These are phyloP conservation scores for Parvularia atlantis DNA, from an alignment of 78 protist genomes.

Conservation along the genomic window DNA sequence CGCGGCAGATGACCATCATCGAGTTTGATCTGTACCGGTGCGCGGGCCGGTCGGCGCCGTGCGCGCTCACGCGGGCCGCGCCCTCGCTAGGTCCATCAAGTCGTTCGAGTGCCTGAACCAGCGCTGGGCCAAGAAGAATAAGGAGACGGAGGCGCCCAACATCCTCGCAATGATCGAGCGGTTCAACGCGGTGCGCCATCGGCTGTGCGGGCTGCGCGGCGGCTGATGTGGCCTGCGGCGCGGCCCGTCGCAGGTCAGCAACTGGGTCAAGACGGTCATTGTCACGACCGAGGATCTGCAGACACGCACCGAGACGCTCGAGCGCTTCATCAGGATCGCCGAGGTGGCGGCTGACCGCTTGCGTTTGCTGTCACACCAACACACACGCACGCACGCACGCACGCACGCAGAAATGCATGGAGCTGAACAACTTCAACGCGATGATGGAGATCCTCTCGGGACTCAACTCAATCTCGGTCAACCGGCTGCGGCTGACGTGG, in stretches of 20 bases:
- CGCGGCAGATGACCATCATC: conserved; percentile 21
- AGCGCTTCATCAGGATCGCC: background rate
- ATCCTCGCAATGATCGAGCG: conserved; percentile 9
- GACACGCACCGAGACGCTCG: background rate
- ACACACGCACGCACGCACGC: too few species aligned
- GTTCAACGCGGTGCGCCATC: too few species aligned
- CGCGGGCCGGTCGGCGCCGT: too few species aligned
- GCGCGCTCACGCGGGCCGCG: too few species aligned
- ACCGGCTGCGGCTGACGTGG: conserved; percentile 7
- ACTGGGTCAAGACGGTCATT: conserved; percentile 12
- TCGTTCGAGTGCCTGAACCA: conserved; percentile 22
- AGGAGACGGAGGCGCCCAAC: conserved; percentile 3
- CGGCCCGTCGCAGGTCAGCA: too few species aligned
- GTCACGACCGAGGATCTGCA: background rate
- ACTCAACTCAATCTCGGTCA: background rate
- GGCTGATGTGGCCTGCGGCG: too few species aligned
- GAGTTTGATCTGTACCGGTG: conserved; percentile 1
- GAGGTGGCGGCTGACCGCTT: too few species aligned
- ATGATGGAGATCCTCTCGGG: conserved; percentile 1
- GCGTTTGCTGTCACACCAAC: too few species aligned
- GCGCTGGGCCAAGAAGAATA: conserved; percentile 6
- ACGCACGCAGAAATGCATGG: too few species aligned
- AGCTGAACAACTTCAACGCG: conserved; percentile 17
- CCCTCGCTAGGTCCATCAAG: too few species aligned
- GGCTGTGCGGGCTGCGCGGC: background rate